phyloP scores from a whole-genome alignment of 2,329 filamentous ascomycete species.

The Dactylellina drechsleri region DNA sequence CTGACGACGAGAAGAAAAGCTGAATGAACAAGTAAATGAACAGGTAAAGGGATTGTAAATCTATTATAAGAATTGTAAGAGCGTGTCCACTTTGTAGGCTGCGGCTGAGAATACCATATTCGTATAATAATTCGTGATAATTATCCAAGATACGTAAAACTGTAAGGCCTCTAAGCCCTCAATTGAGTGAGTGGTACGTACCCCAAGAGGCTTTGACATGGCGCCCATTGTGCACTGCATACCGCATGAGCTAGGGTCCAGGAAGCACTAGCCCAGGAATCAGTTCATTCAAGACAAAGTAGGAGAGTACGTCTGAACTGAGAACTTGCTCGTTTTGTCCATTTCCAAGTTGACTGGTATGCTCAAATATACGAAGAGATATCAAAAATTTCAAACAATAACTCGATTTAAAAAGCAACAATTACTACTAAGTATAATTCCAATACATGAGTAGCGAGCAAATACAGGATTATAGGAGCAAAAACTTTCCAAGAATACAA shows the following conservation, averaged over 20 bases:
- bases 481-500: too few relatives aligned
- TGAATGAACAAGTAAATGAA: too few relatives aligned
- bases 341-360: neutral
- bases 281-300: neutral
- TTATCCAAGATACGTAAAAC: neutral
- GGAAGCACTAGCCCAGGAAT: slow-evolving; percentile 2
- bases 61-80: too few relatives aligned
- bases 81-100: neutral
- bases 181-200: slow-evolving; percentile 10
- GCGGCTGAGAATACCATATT: slow-evolving; percentile 4
- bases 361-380: neutral
- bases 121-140: neutral
- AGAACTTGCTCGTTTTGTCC: neutral
- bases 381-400: neutral
- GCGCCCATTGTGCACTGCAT: neutral
- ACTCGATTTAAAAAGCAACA: too few relatives aligned
- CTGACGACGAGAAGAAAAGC: too few relatives aligned
- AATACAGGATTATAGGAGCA: neutral
- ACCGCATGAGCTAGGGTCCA: neutral
- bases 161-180: neutral
- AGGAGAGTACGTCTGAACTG: too few relatives aligned
- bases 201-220: slow-evolving; percentile 10
- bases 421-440: neutral
- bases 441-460: neutral
- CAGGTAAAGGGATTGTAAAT: too few relatives aligned